Conservation (phyloP, 192 early-diverging fungal genomes). For the Haplosporangium gracile region DNA sequence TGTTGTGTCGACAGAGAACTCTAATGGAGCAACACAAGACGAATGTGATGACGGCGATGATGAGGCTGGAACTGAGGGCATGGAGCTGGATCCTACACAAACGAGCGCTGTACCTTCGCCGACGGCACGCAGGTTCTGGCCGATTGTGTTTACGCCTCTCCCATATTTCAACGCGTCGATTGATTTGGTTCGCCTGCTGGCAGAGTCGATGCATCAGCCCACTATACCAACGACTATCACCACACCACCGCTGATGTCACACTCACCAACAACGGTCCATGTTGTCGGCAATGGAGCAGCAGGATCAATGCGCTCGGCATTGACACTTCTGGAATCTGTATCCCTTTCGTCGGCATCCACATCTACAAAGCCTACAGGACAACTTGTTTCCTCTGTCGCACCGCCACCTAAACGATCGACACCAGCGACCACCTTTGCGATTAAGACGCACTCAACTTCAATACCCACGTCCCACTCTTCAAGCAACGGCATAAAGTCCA, state of each 20-base stretch:
- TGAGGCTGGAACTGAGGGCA: slow-evolving; percentile 35
- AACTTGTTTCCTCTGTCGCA: not conserved
- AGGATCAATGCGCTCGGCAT: not conserved
- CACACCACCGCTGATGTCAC: not conserved
- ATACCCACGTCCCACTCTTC: not conserved
- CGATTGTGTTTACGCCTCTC: slow-evolving; percentile 44
- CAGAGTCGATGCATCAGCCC: slow-evolving; percentile 44
- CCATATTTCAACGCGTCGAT: slow-evolving; percentile 55
- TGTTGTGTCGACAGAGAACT: not conserved
- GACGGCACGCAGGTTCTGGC: slow-evolving; percentile 29
- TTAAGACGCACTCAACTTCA: not conserved
- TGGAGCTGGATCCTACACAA: slow-evolving; percentile 24
- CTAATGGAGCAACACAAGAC: slow-evolving; percentile 5
- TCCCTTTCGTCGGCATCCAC: not conserved
- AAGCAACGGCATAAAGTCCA: not conserved
- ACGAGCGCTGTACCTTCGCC: not conserved
- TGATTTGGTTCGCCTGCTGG: slow-evolving; percentile 40
- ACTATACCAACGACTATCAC: not conserved
- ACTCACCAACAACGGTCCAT: not conserved
- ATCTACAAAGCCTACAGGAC: not conserved
- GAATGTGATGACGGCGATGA: slow-evolving; percentile 42
- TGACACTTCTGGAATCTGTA: not conserved
- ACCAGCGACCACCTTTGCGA: not conserved
- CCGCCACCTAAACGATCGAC: not conserved
- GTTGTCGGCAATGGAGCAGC: not conserved